phyloP scores from a whole-genome alignment of 371 early-diverging fungal species.

The Mucor indicus region DNA sequence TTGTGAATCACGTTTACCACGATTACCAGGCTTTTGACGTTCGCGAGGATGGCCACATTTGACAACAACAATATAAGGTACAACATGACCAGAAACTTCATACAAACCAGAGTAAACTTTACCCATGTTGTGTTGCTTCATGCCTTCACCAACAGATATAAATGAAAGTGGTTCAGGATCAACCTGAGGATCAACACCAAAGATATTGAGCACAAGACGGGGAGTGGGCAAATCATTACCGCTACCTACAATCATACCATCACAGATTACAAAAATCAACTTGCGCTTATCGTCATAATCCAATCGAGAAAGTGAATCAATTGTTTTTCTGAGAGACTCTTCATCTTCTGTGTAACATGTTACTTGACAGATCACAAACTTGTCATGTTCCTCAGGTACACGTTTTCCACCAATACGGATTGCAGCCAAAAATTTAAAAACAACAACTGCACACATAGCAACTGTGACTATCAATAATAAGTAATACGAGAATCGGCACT shows the following conservation, averaged over 20 bases:
- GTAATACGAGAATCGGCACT: slow-evolving; percentile 87
- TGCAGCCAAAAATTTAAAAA: slow-evolving; percentile 90
- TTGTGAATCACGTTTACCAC: slow-evolving; percentile 99
- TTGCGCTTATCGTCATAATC: slow-evolving; percentile 94
- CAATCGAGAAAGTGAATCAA: slow-evolving; percentile 87
- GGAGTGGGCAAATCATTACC: slow-evolving; percentile 77
- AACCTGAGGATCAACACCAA: slow-evolving; percentile 54
- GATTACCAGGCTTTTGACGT: slow-evolving; percentile 85
- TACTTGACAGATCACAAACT: slow-evolving; percentile 83
- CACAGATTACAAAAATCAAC: slow-evolving; percentile 87
- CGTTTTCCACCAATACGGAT: slow-evolving; percentile 76
- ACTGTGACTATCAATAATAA: slow-evolving; percentile 76
- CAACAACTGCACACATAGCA: slow-evolving; percentile 77
- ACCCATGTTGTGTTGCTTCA: slow-evolving; percentile 85
- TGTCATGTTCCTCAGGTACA: slow-evolving; percentile 83
- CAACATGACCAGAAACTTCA: slow-evolving; percentile 57
- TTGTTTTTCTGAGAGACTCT: slow-evolving; percentile 86
- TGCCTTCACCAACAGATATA: slow-evolving; percentile 83
- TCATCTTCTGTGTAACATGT: slow-evolving; percentile 99
- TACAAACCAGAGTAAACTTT: slow-evolving; percentile 94
- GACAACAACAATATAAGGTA: slow-evolving; percentile 88
- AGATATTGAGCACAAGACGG: slow-evolving; percentile 70
- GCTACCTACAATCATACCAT: slow-evolving; percentile 80
- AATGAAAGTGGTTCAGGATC: slow-evolving; percentile 68
- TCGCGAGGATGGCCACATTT: slow-evolving; percentile 90